Percentiles rank a stretch among this genome's conserved stretches.
phyloP scores from a whole-genome alignment of 495 filamentous ascomycete genomes.

The Letharia lupina region DNA sequence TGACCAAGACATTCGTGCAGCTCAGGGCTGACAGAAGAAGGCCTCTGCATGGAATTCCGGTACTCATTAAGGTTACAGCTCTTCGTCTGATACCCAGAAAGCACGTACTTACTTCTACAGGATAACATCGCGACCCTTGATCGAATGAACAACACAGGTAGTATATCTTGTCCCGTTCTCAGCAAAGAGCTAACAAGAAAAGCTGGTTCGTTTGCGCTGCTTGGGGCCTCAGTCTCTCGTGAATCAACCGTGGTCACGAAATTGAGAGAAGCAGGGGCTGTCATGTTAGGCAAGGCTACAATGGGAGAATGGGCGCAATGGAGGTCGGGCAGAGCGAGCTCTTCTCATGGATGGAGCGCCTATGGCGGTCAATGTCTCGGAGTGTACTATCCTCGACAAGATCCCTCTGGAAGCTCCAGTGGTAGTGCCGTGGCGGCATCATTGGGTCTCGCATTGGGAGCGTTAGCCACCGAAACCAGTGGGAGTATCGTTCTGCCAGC shows the following conservation, averaged over 20 bases:
- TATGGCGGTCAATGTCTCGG: slow-evolving; percentile 37
- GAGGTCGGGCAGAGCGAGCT: slow-evolving; percentile 31
- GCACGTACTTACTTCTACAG: neutral
- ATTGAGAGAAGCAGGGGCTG: slow-evolving; percentile 34
- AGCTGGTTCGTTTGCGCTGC: slow-evolving; percentile 44
- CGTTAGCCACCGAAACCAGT: slow-evolving; percentile 34
- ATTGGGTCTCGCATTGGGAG: slow-evolving; percentile 30
- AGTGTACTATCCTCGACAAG: slow-evolving; percentile 36
- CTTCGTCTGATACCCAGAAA: neutral
- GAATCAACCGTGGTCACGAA: slow-evolving; percentile 33
- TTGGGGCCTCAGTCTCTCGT: slow-evolving; percentile 32
- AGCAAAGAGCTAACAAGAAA: slow-evolving; percentile 13
- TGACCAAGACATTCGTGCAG: neutral
- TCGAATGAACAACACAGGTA: slow-evolving; percentile 22
- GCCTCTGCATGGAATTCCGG: slow-evolving; percentile 32
- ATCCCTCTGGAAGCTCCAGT: slow-evolving; percentile 33
- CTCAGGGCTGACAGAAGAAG: slow-evolving; percentile 10
- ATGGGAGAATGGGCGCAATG: slow-evolving; percentile 36
- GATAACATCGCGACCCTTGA: slow-evolving; percentile 33
- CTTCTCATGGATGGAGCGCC: slow-evolving; percentile 39
- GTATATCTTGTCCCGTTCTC: neutral
- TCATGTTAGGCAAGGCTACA: slow-evolving; percentile 40
- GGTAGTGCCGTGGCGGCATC: slow-evolving; percentile 30
- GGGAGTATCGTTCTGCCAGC: slow-evolving; percentile 36
- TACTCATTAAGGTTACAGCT: slow-evolving; percentile 29